Percentiles rank a stretch among this genome's conserved stretches.
phyloP scores from a whole-genome alignment of 176 grass and related monocot genomes.

The Carex kokanica region DNA sequence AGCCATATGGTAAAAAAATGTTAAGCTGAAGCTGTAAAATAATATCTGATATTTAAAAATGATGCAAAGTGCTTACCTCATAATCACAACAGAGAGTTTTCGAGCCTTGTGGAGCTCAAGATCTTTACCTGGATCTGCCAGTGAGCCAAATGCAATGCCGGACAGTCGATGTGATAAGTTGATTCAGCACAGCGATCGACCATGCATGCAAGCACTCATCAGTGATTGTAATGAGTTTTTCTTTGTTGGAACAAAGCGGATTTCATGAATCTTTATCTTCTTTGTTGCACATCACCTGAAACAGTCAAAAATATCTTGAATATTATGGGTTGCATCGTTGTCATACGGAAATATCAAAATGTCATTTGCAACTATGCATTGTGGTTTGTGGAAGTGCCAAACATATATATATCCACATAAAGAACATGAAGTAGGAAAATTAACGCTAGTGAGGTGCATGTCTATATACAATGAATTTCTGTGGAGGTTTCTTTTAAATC shows the following conservation, averaged over 20 bases:
- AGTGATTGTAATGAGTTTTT: constrained; percentile 61
- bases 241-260: constrained; percentile 29
- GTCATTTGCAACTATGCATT: neutral
- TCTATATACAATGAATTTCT: too few species aligned
- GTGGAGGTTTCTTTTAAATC: neutral
- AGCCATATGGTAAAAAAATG: neutral
- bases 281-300: constrained; percentile 47
- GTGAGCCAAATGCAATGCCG: constrained; percentile 62
- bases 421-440: neutral
- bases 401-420: neutral
- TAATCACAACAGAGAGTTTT: constrained; percentile 59
- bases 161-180: constrained; percentile 66
- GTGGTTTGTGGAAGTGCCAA: too few species aligned
- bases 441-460: too few species aligned
- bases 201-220: constrained; percentile 77
- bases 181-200: constrained; percentile 29
- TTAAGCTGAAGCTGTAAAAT: neutral
- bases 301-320: too few species aligned
- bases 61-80: constrained; percentile 33
- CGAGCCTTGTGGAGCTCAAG: constrained; percentile 60
- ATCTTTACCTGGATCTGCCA: constrained; percentile 54
- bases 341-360: neutral
- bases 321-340: too few species aligned
- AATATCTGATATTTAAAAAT: neutral
- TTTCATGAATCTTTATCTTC: constrained; percentile 32